phyloP scores from a whole-genome alignment of 208 protist species.

The Acanthamoeba quina region DNA sequence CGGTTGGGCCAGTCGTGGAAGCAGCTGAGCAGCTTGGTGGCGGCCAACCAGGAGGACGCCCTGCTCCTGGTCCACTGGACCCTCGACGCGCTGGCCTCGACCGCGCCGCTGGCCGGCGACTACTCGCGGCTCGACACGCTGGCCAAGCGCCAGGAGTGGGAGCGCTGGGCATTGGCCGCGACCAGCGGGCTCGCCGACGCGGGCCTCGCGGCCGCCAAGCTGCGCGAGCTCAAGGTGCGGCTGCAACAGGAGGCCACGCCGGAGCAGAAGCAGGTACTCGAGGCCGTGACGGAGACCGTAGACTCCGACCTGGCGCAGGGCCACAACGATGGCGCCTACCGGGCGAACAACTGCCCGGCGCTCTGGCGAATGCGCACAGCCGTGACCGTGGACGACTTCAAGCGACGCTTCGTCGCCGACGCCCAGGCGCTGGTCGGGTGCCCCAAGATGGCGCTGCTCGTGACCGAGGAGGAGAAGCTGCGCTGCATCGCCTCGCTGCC shows the following conservation, averaged over 20 bases:
- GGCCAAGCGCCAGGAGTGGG: conserved; percentile 37
- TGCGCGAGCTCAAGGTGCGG: conserved; percentile 37
- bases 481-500: not conserved
- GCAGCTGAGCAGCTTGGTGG: not conserved
- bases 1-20: conserved; percentile 14
- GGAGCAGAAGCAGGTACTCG: conserved; percentile 22
- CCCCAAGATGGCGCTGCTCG: not conserved
- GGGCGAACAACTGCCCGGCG: not conserved
- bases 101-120: conserved; percentile 11
- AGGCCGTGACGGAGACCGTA: conserved; percentile 28
- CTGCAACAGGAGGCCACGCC: not conserved
- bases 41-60: conserved; percentile 26
- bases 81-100: conserved; percentile 19
- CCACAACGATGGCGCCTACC: not conserved
- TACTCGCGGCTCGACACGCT: conserved; percentile 53
- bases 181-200: not conserved
- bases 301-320: conserved; percentile 1
- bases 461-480: conserved; percentile 7
- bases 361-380: not conserved
- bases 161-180: not conserved
- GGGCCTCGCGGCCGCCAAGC: not conserved
- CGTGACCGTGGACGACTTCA: not conserved
- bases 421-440: not conserved
- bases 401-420: not conserved
- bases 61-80: conserved; percentile 15